Base-by-base conservation (phyloP, 2,329 filamentous ascomycete species). In the Cryphonectria naterciae region DNA sequence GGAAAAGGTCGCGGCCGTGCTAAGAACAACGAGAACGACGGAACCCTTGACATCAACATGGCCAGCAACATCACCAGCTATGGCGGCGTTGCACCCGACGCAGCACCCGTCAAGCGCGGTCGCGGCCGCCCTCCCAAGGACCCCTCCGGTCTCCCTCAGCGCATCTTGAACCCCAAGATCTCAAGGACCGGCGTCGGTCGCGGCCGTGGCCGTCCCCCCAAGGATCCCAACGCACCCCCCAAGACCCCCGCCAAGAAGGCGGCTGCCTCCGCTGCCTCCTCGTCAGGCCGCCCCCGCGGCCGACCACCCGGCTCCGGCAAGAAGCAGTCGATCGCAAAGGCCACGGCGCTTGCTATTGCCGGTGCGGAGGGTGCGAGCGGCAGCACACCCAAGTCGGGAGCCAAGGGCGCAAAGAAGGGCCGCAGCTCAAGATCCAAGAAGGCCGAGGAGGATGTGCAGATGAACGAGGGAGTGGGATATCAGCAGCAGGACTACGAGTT, bases 1-100 rank as follows among this genome's bases (percentile, higher is more conserved):
- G 58, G 68, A 35, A 69, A 63, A 54, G 70, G 68, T 28, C 71
- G 74, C 41, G 73, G 70, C 22, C 68, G 74, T 28, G 58, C 73
- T 0, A 70, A 63, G 61, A 69, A 70, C 37, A 68, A 49, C 60
- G 71, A 66, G 7, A 64, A 63, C 39, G 68, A 65, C 15, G 8
- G 32, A 37, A 13, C 68, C 46, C 19, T 62, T 19, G 28, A 58
- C 37, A 5, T 28, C 25, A 60, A 52, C 11, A 58, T 35, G 19
- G 35, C 68, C 19, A 6, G 65, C 64, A 35, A 46, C 17, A 54
- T 61, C 22, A 70, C 70, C 39, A 49, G 22, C 46, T 49, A 49
- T 49, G 19, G 17, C 46, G 46, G 46, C 70, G 52, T 19, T 37
- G 19, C 62, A 62, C 61, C 58, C 28, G 67, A 54, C 63, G 63